Percentiles rank a stretch among this genome's conserved stretches.
Conservation (phyloP, 129 eudicot species). For the Chrysanthemum seticuspe region DNA sequence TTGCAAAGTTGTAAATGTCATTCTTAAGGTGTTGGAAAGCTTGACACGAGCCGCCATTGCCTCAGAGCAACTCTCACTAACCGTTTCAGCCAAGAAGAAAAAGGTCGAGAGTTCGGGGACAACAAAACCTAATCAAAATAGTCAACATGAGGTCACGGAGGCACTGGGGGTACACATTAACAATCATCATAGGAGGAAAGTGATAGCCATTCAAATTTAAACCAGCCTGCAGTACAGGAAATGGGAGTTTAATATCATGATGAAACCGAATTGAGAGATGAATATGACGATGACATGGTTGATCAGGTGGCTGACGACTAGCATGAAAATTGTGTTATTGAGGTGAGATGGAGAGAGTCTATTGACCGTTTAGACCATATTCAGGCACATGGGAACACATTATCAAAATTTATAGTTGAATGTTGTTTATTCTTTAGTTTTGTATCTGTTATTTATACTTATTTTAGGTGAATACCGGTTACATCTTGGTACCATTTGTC, state of each 20-base stretch:
- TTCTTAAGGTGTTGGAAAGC: conserved; percentile 7
- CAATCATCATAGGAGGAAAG: neutral
- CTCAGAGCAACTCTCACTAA: neutral
- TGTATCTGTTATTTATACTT: too few species aligned
- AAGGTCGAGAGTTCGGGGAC: neutral
- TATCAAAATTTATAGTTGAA: too few species aligned
- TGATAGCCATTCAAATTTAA: neutral
- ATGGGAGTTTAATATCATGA: neutral
- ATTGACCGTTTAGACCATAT: neutral
- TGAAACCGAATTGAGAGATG: neutral
- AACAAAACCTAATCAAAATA: neutral
- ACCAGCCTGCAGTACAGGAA: neutral
- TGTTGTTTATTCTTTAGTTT: too few species aligned
- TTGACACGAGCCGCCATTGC: neutral
- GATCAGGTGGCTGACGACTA: neutral
- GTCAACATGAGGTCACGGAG: neutral
- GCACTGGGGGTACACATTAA: neutral
- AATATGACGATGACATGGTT: neutral
- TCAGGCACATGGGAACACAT: neutral
- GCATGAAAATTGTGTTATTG: neutral
- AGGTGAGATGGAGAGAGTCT: neutral
- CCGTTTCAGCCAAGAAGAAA: neutral
- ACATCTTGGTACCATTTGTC: too few species aligned
- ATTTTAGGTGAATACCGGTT: too few species aligned
- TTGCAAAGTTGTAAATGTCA: neutral